Percentiles rank a stretch among this genome's conserved stretches.
phyloP scores from a whole-genome alignment of 108 stramenopile species.

The Seminavis robusta region DNA sequence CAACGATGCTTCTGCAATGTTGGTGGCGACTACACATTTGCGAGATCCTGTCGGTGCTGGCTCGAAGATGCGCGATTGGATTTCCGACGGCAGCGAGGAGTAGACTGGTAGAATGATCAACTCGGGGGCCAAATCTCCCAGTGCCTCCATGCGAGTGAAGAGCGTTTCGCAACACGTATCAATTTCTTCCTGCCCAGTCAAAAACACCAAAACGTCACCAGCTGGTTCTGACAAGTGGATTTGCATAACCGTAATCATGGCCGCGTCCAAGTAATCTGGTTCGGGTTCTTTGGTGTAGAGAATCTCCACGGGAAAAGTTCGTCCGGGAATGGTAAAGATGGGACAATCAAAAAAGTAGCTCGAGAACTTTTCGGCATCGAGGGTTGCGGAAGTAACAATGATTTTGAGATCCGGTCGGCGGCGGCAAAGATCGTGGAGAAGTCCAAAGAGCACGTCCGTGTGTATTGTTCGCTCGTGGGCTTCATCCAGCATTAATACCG shows the following conservation, averaged over 20 bases:
- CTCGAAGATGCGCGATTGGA: constrained; percentile 99
- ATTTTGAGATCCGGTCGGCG: constrained; percentile 90
- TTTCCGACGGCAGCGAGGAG: constrained; percentile 95
- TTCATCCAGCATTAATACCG: constrained; percentile 92
- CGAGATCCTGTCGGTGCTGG: constrained; percentile 93
- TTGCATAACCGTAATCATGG: constrained; percentile 97
- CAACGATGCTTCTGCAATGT: constrained; percentile 98
- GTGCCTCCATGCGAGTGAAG: constrained; percentile 93
- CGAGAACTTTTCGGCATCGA: constrained; percentile 98
- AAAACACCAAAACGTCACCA: constrained; percentile 94
- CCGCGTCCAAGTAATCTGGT: constrained; percentile 94
- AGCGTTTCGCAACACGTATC: constrained; percentile 98
- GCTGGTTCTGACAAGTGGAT: constrained; percentile 97
- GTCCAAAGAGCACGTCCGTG: constrained; percentile 97
- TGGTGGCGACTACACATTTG: constrained; percentile 97
- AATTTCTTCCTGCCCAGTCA: constrained; percentile 99
- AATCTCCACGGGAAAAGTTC: constrained; percentile 97
- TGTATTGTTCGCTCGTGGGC: constrained; percentile 99
- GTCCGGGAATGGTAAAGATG: constrained; percentile 97
- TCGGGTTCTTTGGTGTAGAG: constrained; percentile 98
- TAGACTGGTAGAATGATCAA: constrained; percentile 97
- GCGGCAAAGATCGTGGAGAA: constrained; percentile 90
- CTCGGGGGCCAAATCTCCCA: constrained; percentile 95
- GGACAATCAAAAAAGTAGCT: constrained; percentile 94
- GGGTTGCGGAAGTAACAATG: constrained; percentile 94